Evolutionary conservation across 2,329 filamentous ascomycete species (phyloP).

Genomic region (Pseudomassariella vexata): DNA sequence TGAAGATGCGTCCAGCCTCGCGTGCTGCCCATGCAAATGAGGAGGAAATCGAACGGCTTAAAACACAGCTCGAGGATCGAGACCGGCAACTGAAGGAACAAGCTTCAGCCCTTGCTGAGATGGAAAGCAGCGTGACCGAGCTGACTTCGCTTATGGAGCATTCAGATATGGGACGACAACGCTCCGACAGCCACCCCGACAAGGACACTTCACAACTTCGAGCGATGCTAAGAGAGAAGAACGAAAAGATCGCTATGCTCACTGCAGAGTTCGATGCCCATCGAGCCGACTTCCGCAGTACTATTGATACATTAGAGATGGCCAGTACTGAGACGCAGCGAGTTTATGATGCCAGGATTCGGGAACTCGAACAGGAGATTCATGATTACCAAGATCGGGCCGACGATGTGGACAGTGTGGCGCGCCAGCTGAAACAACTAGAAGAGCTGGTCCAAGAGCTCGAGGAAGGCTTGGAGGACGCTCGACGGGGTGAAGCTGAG

Average conservation of each 20-base stretch:
- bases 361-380: slow-evolving; percentile 77
- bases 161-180: slow-evolving; percentile 36
- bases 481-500: slow-evolving; percentile 87
- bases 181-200: slow-evolving; percentile 51
- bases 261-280: slow-evolving; percentile 94
- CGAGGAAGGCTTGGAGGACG: slow-evolving; percentile 94
- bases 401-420: slow-evolving; percentile 87
- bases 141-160: slow-evolving; percentile 62
- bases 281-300: slow-evolving; percentile 91
- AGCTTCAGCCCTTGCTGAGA: slow-evolving; percentile 73
- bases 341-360: slow-evolving; percentile 91
- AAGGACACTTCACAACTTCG: slow-evolving; percentile 73
- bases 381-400: slow-evolving; percentile 75
- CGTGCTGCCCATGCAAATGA: slow-evolving; percentile 47
- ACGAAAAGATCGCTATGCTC: slow-evolving; percentile 89
- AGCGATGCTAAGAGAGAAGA: slow-evolving; percentile 84
- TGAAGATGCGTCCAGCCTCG: slow-evolving; percentile 49
- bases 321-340: slow-evolving; percentile 92
- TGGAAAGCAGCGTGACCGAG: slow-evolving; percentile 55
- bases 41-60: slow-evolving; percentile 69
- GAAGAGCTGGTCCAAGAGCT: slow-evolving; percentile 95
- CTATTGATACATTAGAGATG: slow-evolving; percentile 92
- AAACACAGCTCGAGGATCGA: slow-evolving; percentile 70
- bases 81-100: slow-evolving; percentile 89
- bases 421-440: slow-evolving; percentile 85